These are phyloP conservation scores for Cymbidium sinense DNA, from an alignment of 106 monocot species.

Conservation along the genomic window DNA sequence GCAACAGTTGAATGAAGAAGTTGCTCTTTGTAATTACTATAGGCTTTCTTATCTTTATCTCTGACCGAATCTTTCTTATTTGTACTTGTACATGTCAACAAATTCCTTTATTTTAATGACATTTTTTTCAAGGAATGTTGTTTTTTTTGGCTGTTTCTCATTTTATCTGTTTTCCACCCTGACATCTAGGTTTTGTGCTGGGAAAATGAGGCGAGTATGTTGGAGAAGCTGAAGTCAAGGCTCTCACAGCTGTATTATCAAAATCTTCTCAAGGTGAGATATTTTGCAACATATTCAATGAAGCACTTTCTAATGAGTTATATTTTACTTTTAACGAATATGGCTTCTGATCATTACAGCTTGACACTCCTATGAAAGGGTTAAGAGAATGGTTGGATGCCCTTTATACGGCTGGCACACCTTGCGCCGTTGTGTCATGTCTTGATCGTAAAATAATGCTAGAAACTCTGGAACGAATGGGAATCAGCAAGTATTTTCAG, in stretches of 20 bases:
- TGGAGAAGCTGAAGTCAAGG: slow-evolving; percentile 82
- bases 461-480: slow-evolving; percentile 66
- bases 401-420: slow-evolving; percentile 72
- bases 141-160: not conserved
- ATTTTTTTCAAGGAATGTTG: not conserved
- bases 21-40: not conserved
- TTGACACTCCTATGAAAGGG: slow-evolving; percentile 70
- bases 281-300: not conserved
- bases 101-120: not conserved
- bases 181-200: slow-evolving; percentile 69
- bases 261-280: slow-evolving; percentile 65
- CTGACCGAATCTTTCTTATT: not conserved
- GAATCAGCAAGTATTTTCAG: slow-evolving; percentile 76
- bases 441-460: slow-evolving; percentile 77
- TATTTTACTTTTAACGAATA: not conserved
- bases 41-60: not conserved
- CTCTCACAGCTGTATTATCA: slow-evolving; percentile 74
- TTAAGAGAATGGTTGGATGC: slow-evolving; percentile 90
- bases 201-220: slow-evolving; percentile 41
- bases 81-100: not conserved
- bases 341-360: slow-evolving; percentile 31
- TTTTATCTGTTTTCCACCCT: slow-evolving; percentile 6
- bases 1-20: not conserved
- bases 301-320: slow-evolving; percentile 1
- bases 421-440: slow-evolving; percentile 90